Conservation (phyloP, 208 protist genomes). For the Trypanosoma scelopori region DNA sequence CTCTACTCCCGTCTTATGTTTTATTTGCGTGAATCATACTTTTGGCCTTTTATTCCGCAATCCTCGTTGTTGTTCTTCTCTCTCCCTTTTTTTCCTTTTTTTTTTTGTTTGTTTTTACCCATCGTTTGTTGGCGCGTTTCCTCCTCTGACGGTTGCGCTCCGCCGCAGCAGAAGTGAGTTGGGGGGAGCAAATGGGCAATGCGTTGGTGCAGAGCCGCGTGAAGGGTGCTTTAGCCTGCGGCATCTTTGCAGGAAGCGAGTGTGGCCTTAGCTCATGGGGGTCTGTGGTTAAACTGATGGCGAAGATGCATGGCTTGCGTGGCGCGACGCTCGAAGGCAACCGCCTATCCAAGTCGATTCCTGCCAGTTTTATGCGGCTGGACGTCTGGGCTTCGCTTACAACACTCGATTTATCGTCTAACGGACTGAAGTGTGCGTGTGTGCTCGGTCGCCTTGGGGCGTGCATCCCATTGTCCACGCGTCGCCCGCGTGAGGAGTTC, state of each 20-base stretch:
- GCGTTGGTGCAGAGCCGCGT: constrained; percentile 29
- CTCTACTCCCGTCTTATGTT: too few relatives aligned
- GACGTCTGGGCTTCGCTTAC: constrained; percentile 32
- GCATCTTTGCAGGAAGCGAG: constrained; percentile 33
- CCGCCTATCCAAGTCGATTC: constrained; percentile 27
- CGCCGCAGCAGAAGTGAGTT: not conserved
- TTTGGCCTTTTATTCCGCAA: too few relatives aligned
- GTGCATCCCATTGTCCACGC: not conserved
- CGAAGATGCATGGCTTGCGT: constrained; percentile 15
- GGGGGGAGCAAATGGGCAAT: constrained; percentile 9
- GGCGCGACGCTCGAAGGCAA: constrained; percentile 35
- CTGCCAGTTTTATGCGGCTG: constrained; percentile 21
- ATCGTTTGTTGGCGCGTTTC: too few relatives aligned
- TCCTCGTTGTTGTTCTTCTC: too few relatives aligned
- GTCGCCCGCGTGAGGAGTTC: not conserved
- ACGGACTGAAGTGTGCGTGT: constrained; percentile 36
- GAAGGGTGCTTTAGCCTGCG: constrained; percentile 32
- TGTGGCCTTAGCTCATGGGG: constrained; percentile 29
- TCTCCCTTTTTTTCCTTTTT: too few relatives aligned
- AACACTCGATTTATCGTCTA: constrained; percentile 40
- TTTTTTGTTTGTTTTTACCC: too few relatives aligned
- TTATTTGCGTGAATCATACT: too few relatives aligned
- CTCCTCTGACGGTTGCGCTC: not conserved
- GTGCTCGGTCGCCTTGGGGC: constrained; percentile 27
- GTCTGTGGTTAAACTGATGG: constrained; percentile 17